Conservation (phyloP, 2,329 filamentous ascomycete genomes). For the Orbilia oligospora region DNA sequence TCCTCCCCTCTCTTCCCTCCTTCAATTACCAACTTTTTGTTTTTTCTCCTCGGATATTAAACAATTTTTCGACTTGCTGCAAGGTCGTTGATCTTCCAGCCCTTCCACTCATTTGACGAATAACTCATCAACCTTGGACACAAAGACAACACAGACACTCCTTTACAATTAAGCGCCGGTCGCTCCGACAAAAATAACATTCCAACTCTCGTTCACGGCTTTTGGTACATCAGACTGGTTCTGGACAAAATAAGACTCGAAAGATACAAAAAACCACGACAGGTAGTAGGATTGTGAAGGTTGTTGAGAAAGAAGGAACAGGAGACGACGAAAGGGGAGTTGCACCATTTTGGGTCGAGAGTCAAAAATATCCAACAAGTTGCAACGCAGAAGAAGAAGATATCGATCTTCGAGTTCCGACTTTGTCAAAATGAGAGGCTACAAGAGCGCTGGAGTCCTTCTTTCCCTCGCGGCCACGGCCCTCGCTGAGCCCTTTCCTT, state of each 20-base stretch:
- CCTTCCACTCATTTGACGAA: conserved; percentile 56
- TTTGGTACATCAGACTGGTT: conserved; percentile 56
- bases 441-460: conserved; percentile 43
- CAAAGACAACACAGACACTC: conserved; percentile 44
- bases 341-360: conserved; percentile 5
- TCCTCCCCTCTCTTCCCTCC: conserved; percentile 17
- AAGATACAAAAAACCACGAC: conserved; percentile 13
- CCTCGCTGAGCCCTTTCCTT: conserved; percentile 47
- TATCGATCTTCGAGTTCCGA: conserved; percentile 3
- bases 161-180: conserved; percentile 55
- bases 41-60: conserved; percentile 20
- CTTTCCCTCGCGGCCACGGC: conserved; percentile 34
- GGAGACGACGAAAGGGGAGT: conserved; percentile 12
- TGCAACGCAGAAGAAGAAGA: conserved; percentile 18
- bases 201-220: conserved; percentile 48
- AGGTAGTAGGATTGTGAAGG: conserved; percentile 5
- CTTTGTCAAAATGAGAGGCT: conserved; percentile 42
- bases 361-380: conserved; percentile 30
- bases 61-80: conserved; percentile 33
- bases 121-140: conserved; percentile 8
- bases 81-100: conserved; percentile 32
- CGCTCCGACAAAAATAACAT: conserved; percentile 47
- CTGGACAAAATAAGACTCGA: conserved; percentile 37
- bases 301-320: conserved; percentile 19
- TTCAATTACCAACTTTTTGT: conserved; percentile 39